Conservation (phyloP, 352 stramenopile genomes). For the Phytophthora fragariaefolia region DNA sequence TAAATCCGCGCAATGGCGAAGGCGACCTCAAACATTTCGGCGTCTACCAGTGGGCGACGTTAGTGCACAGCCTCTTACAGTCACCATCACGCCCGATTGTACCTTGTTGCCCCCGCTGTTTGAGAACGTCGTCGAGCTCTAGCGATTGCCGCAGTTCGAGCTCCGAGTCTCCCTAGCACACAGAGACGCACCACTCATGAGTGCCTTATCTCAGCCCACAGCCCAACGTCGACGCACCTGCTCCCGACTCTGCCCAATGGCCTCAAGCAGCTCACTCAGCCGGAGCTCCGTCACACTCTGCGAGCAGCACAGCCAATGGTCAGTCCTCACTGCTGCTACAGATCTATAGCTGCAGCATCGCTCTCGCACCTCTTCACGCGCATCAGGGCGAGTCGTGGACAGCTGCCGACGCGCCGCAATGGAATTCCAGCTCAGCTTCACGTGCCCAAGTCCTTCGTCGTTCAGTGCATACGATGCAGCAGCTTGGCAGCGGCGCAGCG, state of each 20-base stretch:
- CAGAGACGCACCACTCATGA: neutral
- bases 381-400: conserved; percentile 7
- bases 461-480: neutral
- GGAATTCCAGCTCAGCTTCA: neutral
- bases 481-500: neutral
- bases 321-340: too few species aligned
- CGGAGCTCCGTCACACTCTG: neutral
- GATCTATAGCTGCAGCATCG: too few species aligned
- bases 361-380: neutral
- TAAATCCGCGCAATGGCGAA: conserved; percentile 40
- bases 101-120: conserved; percentile 28
- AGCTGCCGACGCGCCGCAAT: conserved; percentile 1
- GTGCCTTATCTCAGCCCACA: neutral
- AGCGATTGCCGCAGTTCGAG: conserved; percentile 25
- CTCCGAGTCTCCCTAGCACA: conserved; percentile 16
- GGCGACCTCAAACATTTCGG: conserved; percentile 26
- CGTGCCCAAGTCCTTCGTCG: neutral
- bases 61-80: neutral
- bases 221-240: conserved; percentile 10
- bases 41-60: conserved; percentile 4
- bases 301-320: too few species aligned
- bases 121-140: conserved; percentile 34
- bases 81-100: neutral
- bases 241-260: conserved; percentile 30
- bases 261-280: conserved; percentile 18